phyloP scores from a whole-genome alignment of 2,329 filamentous ascomycete genomes.

The Leptoxyphium fumago region DNA sequence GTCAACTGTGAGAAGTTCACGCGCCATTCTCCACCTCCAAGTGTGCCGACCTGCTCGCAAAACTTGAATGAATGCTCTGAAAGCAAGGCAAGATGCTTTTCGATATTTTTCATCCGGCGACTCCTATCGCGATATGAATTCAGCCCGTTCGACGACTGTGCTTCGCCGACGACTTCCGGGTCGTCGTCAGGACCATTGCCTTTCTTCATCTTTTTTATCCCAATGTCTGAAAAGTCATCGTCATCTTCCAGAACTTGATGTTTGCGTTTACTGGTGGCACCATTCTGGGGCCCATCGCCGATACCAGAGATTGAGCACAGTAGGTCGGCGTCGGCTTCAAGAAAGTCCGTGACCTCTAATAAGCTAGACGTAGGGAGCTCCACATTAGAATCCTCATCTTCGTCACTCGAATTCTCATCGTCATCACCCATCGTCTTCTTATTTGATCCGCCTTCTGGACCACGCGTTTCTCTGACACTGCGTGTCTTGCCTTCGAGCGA shows the following conservation, averaged over 20 bases:
- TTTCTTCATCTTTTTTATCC: constrained; percentile 11
- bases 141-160: constrained; percentile 8
- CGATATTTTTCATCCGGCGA: constrained; percentile 35
- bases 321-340: constrained; percentile 1
- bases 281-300: not conserved
- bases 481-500: constrained; percentile 54
- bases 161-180: constrained; percentile 1
- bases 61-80: constrained; percentile 56
- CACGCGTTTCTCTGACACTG: constrained; percentile 33
- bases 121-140: constrained; percentile 21
- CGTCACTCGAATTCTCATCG: constrained; percentile 11
- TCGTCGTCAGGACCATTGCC: constrained; percentile 16
- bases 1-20: constrained; percentile 68
- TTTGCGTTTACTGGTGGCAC: not conserved
- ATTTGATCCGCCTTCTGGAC: constrained; percentile 10
- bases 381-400: constrained; percentile 9
- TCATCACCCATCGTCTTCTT: constrained; percentile 10
- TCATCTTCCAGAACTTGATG: constrained; percentile 2
- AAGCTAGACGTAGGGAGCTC: not conserved
- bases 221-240: constrained; percentile 12
- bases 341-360: constrained; percentile 5
- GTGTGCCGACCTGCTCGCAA: constrained; percentile 48
- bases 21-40: constrained; percentile 59
- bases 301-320: not conserved
- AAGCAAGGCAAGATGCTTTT: constrained; percentile 59